These are phyloP conservation scores for Neonectria faginata DNA, from an alignment of 2,329 filamentous ascomycete genomes.

Conservation along the genomic window DNA sequence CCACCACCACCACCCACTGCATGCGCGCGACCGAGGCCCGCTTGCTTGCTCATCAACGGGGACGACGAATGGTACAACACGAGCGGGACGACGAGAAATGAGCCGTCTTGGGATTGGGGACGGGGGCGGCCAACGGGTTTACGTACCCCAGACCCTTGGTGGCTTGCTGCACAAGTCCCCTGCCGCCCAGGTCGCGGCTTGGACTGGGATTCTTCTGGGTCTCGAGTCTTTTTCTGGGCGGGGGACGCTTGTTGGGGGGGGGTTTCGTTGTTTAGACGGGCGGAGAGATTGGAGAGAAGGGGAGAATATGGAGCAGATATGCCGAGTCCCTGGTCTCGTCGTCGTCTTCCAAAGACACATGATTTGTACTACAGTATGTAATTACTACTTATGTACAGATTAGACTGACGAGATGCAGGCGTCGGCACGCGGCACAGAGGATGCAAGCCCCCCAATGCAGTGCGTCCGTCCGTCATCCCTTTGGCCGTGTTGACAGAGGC, in stretches of 20 bases:
- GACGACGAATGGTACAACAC: conserved; percentile 1
- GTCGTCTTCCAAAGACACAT: neutral
- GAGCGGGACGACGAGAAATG: conserved; percentile 19
- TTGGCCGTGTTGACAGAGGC: neutral
- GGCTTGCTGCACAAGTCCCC: conserved; percentile 35
- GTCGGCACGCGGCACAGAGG: too few species aligned
- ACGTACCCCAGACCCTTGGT: conserved; percentile 42
- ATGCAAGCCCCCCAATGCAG: neutral
- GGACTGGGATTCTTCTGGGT: conserved; percentile 31
- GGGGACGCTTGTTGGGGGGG: neutral
- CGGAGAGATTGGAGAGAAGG: conserved; percentile 7
- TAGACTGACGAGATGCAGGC: neutral
- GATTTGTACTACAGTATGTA: too few species aligned
- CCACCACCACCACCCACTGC: too few species aligned
- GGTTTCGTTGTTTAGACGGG: neutral
- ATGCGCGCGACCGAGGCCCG: too few species aligned
- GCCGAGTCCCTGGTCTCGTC: neutral
- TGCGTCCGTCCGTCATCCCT: neutral
- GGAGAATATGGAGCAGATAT: neutral
- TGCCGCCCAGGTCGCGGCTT: conserved; percentile 37
- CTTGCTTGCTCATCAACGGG: neutral
- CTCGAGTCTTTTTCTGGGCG: conserved; percentile 15
- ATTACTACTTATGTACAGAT: too few species aligned
- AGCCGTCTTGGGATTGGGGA: conserved; percentile 9
- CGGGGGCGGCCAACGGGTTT: conserved; percentile 2